Conservation (phyloP, 1,284 basidiomycete genomes). For the Leccinum fallax region DNA sequence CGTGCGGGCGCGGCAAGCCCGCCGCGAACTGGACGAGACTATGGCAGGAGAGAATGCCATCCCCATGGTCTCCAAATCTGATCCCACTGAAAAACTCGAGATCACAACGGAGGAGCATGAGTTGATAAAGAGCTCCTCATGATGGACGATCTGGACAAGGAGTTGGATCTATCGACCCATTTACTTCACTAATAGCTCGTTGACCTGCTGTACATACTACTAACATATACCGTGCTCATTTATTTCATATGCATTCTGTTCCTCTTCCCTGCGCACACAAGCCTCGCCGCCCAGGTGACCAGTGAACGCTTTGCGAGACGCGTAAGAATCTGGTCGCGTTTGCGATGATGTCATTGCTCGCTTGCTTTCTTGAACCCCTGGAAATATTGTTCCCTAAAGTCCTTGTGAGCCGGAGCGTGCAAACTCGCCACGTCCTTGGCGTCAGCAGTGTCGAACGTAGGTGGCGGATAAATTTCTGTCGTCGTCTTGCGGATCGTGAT, state of each 20-base stretch:
- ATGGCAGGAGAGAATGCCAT: conserved; percentile 22
- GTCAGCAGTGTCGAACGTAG: conserved; percentile 45
- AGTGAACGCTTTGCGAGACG: no score
- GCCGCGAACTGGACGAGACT: conserved; percentile 59
- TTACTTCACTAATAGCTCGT: not conserved
- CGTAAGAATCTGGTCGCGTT: not conserved
- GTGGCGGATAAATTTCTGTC: conserved; percentile 47
- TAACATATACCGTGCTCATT: conserved; percentile 10
- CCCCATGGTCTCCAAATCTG: not conserved
- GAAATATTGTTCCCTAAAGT: conserved; percentile 83
- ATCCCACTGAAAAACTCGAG: not conserved
- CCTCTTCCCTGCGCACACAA: not conserved
- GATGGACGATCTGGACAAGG: not conserved
- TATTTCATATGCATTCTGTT: not conserved
- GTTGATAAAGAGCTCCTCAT: not conserved
- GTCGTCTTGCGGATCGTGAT: conserved; percentile 86
- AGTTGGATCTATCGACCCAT: not conserved
- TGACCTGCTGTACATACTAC: conserved; percentile 1
- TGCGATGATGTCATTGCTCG: conserved; percentile 3
- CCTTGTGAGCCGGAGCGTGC: conserved; percentile 72
- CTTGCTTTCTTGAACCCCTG: conserved; percentile 62
- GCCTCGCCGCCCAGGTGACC: no score
- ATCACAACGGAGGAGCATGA: not conserved
- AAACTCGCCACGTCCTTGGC: conserved; percentile 20
- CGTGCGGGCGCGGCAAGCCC: conserved; percentile 57